phyloP scores from a whole-genome alignment of 1,284 basidiomycete species.

The Cryptococcus sp. region DNA sequence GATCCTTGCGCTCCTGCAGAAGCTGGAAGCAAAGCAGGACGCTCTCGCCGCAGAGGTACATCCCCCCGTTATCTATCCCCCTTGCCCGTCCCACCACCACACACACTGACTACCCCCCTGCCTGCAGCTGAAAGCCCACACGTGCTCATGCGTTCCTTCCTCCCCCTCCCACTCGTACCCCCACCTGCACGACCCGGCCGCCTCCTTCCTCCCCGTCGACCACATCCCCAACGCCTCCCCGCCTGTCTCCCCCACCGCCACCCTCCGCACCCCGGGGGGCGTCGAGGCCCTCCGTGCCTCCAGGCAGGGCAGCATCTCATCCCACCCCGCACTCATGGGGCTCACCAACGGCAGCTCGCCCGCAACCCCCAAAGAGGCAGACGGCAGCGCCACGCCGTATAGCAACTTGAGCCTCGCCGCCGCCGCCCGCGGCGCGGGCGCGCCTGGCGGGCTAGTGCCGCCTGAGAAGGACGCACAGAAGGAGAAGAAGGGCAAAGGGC shows the following conservation, averaged over 20 bases:
- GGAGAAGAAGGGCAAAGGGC: constrained; percentile 24
- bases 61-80: too few relatives aligned
- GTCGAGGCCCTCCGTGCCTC: constrained; percentile 25
- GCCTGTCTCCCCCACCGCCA: constrained; percentile 9
- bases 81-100: background rate
- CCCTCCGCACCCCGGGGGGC: constrained; percentile 13
- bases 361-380: background rate
- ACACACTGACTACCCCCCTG: background rate
- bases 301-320: constrained; percentile 4
- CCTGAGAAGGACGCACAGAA: constrained; percentile 13
- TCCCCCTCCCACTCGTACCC: constrained; percentile 4
- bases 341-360: background rate
- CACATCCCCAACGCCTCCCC: constrained; percentile 6
- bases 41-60: constrained; percentile 34
- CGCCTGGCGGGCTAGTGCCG: constrained; percentile 23
- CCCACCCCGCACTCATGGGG: background rate
- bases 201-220: constrained; percentile 4
- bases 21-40: constrained; percentile 38
- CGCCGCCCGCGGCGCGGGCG: constrained; percentile 18
- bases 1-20: constrained; percentile 33
- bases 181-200: constrained; percentile 6
- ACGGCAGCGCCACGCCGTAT: constrained; percentile 25
- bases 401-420: constrained; percentile 28
- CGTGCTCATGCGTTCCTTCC: constrained; percentile 5
- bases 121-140: constrained; percentile 4